Base-by-base conservation (phyloP, 768 basidiomycete genomes). In the Mycena haematopus region DNA sequence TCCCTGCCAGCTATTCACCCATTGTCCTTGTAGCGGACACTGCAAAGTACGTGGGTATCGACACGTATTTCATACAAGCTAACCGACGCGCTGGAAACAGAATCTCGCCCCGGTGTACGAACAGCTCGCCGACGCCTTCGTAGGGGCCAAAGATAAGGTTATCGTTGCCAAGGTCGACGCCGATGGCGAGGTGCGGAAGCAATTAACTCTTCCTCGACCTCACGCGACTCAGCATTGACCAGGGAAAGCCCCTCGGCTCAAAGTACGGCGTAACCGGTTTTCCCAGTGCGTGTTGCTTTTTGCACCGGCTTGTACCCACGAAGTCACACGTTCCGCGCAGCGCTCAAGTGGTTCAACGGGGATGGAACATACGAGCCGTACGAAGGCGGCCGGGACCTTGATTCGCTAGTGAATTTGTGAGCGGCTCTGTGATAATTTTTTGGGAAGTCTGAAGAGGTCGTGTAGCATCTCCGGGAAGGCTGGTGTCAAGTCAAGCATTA, bases 101-200 rank as follows among this genome's bases (percentile, higher is more conserved):
- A 93, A 84, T 78, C 90, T 96, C 62, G 95, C 93, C 0, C 95
- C 96, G 3, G 75, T 79, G 0, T 98, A 93, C 67, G 95, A 96
- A 73, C 83, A 96, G 73, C 86, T 98, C 27, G 95, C 89, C 29
- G 91, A 96, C 69, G 91, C 91, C n/a, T 98, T 87, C 72, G 77
- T 84, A 4, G 84, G 89, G 56, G 86, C 82, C 55, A 90, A 90
- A 65, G 88, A 93, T 71, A 93, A 92, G 72, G 91, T 98, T 22
- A 69, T 93, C 53, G 85, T 98, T 68, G 95, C 94, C 56, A 96
- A 96, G 72, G 89, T 96, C 13, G 95, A 98, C 67, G 95, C 95
- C 1, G 95, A 98, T 71, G 93, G 94, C 52, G 89, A 73, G 29
- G 29, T 31, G 29, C n/a, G n/a, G 9, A 31, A 31, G 4, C 9